Evolutionary conservation across 345 rosid genomes (phyloP).

Genomic region (Eucalyptus tenuipes): DNA sequence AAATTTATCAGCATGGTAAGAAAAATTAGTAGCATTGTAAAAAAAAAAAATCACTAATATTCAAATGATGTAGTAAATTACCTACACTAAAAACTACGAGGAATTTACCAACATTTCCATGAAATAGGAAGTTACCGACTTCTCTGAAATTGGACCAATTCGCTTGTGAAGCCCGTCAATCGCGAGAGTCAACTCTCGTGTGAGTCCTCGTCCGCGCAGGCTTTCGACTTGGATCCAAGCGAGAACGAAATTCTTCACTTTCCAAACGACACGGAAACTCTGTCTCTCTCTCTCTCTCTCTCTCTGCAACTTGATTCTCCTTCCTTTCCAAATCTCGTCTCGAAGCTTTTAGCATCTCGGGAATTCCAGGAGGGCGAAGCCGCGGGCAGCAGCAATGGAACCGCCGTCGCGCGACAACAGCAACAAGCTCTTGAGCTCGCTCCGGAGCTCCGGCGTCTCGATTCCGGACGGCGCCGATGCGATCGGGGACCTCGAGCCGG

Average conservation of each 20-base stretch:
- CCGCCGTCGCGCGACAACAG: slow-evolving; percentile 1
- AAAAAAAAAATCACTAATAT: background rate
- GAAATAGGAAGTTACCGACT: background rate
- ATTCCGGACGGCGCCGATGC: slow-evolving; percentile 32
- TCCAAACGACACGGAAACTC: too few species aligned
- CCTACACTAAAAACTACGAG: background rate
- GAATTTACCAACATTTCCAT: background rate
- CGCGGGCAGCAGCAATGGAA: slow-evolving; percentile 12
- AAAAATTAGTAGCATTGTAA: background rate
- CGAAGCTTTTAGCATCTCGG: background rate
- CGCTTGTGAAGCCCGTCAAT: background rate
- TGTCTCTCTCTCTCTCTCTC: background rate
- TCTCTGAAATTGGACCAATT: background rate
- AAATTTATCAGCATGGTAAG: background rate
- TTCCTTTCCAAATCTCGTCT: background rate
- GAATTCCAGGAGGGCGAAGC: background rate
- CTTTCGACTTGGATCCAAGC: background rate
- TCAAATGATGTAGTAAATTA: background rate
- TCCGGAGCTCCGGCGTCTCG: slow-evolving; percentile 33
- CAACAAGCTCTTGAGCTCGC: slow-evolving; percentile 27
- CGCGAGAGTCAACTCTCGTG: background rate
- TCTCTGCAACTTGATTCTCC: background rate
- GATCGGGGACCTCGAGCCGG: slow-evolving; percentile 22
- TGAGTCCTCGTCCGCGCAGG: too few species aligned
- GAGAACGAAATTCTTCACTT: too few species aligned